Conservation (phyloP, 2,329 filamentous ascomycete genomes). For the Keithomyces neogunnii region DNA sequence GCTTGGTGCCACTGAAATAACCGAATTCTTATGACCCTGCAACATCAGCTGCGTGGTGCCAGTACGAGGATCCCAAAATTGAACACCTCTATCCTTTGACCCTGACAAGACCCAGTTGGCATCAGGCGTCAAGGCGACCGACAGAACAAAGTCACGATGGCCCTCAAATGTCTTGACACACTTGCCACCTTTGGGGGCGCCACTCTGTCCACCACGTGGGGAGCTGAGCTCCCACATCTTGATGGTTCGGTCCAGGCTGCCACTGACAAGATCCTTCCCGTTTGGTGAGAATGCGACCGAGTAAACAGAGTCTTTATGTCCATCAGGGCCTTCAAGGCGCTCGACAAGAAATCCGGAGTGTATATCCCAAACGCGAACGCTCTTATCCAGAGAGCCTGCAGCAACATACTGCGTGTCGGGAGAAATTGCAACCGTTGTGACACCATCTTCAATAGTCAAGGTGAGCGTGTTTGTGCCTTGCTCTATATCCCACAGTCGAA, state of each 20-base stretch:
- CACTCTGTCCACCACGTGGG: constrained; percentile 57
- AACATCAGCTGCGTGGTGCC: constrained; percentile 96
- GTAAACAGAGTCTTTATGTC: constrained; percentile 96
- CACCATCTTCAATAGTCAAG: constrained; percentile 89
- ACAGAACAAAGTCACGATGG: constrained; percentile 95
- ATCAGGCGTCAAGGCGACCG: constrained; percentile 89
- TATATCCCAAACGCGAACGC: constrained; percentile 94
- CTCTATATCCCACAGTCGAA: constrained; percentile 93
- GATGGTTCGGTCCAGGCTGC: constrained; percentile 95
- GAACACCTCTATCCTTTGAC: constrained; percentile 93
- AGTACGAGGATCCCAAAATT: constrained; percentile 96
- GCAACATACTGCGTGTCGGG: constrained; percentile 91
- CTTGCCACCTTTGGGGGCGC: constrained; percentile 73
- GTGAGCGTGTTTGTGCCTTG: constrained; percentile 73
- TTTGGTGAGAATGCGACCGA: constrained; percentile 93
- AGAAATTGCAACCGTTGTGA: constrained; percentile 95
- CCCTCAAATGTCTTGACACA: constrained; percentile 97
- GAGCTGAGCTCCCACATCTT: constrained; percentile 96
- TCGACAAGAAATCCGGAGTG: constrained; percentile 79
- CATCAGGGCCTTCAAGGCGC: constrained; percentile 83
- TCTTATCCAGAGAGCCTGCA: constrained; percentile 93
- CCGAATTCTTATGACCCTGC: constrained; percentile 97
- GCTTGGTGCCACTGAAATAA: constrained; percentile 94
- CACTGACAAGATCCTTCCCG: constrained; percentile 86
- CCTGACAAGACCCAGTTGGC: constrained; percentile 94